Evolutionary conservation across 164 flowering plant genomes (phyloP).

Genomic region (Vitis labrusca): DNA sequence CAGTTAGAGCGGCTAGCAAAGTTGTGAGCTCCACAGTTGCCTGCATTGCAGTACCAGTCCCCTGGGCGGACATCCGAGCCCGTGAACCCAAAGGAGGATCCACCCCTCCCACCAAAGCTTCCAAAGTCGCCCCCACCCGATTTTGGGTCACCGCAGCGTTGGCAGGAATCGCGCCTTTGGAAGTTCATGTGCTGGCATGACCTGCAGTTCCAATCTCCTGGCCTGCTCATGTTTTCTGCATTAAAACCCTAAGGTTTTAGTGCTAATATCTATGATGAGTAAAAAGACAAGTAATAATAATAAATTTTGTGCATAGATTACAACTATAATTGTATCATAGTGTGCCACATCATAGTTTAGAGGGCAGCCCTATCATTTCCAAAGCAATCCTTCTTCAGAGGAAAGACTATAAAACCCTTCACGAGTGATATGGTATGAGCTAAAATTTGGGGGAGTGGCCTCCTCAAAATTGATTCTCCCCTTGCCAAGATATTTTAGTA

Average conservation of each 20-base stretch:
- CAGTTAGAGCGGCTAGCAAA: constrained; percentile 97
- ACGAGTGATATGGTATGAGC: too few relatives aligned
- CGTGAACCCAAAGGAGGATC: constrained; percentile 52
- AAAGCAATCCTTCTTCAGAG: too few relatives aligned
- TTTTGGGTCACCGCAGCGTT: constrained; percentile 62
- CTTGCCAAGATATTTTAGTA: too few relatives aligned
- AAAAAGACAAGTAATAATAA: not conserved
- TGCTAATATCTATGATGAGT: not conserved
- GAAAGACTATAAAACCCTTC: too few relatives aligned
- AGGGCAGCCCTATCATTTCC: too few relatives aligned
- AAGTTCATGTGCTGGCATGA: constrained; percentile 90
- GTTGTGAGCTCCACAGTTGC: constrained; percentile 90
- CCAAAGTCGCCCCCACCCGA: constrained; percentile 45
- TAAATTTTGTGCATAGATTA: not conserved
- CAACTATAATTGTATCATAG: too few relatives aligned
- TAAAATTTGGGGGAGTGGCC: too few relatives aligned
- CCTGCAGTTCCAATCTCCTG: constrained; percentile 93
- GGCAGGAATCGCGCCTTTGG: constrained; percentile 79
- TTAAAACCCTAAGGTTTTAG: not conserved
- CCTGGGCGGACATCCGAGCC: constrained; percentile 98
- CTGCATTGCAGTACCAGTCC: constrained; percentile 88
- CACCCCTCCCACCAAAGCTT: constrained; percentile 40
- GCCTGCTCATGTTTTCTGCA: constrained; percentile 61
- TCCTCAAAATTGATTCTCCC: too few relatives aligned
- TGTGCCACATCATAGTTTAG: too few relatives aligned